These are phyloP conservation scores for Cucurbita argyrosperma DNA, from an alignment of 306 rosid species.

Conservation along the genomic window DNA sequence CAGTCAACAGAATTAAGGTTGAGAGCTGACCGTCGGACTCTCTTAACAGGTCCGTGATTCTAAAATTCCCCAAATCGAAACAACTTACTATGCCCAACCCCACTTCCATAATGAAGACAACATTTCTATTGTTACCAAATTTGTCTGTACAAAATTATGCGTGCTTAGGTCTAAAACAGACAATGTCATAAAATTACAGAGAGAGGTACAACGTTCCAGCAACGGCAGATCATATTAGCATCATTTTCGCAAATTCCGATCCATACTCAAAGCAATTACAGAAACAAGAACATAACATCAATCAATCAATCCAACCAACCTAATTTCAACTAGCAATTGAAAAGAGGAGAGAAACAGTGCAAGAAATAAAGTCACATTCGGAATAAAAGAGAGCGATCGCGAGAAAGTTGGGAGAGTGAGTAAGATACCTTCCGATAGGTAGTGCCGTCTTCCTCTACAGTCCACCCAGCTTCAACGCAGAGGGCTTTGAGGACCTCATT, in stretches of 20 bases:
- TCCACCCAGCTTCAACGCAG: slow-evolving; percentile 55
- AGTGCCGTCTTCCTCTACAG: slow-evolving; percentile 54
- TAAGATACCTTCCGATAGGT: slow-evolving; percentile 41
- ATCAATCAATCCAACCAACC: background rate
- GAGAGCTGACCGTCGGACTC: slow-evolving; percentile 1
- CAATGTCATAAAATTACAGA: background rate
- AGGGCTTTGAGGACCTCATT: slow-evolving; percentile 60
- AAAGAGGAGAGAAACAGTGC: background rate
- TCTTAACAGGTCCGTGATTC: background rate
- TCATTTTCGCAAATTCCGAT: background rate
- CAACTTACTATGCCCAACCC: background rate
- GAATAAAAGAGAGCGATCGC: no score
- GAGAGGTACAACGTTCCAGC: background rate
- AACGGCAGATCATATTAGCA: background rate
- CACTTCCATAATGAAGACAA: background rate
- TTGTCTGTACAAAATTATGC: background rate
- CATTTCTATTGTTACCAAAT: background rate
- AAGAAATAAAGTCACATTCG: no score
- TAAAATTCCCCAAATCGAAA: background rate
- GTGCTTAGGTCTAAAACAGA: background rate
- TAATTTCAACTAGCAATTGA: background rate
- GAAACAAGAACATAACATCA: background rate
- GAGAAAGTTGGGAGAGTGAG: background rate
- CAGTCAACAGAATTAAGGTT: background rate
- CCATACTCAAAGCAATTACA: background rate